These are phyloP conservation scores for Gliomastix tumulicola DNA, from an alignment of 2,329 filamentous ascomycete genomes.

Conservation along the genomic window DNA sequence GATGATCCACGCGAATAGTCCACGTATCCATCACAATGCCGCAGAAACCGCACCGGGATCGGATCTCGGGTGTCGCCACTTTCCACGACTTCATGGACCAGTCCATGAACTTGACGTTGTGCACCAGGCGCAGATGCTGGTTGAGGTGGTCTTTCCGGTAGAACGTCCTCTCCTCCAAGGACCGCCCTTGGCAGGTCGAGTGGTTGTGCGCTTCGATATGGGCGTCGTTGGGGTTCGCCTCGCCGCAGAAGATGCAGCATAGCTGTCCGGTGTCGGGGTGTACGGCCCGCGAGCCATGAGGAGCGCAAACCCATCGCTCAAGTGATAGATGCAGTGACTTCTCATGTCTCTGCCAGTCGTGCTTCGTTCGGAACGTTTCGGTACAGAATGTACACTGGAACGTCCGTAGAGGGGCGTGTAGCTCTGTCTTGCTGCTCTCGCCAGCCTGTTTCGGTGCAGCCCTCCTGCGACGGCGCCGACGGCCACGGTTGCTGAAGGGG, in stretches of 20 bases:
- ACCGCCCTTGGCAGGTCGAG: slow-evolving; percentile 60
- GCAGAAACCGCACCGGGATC: slow-evolving; percentile 61
- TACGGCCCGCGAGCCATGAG: slow-evolving; percentile 46
- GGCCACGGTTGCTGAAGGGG: slow-evolving; percentile 32
- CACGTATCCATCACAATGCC: slow-evolving; percentile 55
- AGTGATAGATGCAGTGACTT: slow-evolving; percentile 60
- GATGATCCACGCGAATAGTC: slow-evolving; percentile 52
- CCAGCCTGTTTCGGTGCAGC: slow-evolving; percentile 24
- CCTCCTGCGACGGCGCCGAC: slow-evolving; percentile 40
- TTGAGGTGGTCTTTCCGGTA: slow-evolving; percentile 63
- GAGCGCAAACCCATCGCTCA: slow-evolving; percentile 58
- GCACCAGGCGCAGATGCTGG: slow-evolving; percentile 57
- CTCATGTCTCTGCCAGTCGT: slow-evolving; percentile 66
- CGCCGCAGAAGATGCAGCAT: slow-evolving; percentile 53
- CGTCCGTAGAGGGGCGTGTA: slow-evolving; percentile 41
- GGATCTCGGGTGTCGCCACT: slow-evolving; percentile 51
- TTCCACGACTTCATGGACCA: slow-evolving; percentile 64
- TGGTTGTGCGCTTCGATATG: slow-evolving; percentile 55
- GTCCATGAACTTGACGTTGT: slow-evolving; percentile 51
- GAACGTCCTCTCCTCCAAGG: slow-evolving; percentile 54
- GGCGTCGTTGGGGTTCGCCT: slow-evolving; percentile 44
- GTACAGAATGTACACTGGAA: slow-evolving; percentile 66
- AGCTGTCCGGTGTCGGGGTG: slow-evolving; percentile 52
- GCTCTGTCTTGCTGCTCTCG: slow-evolving; percentile 22
- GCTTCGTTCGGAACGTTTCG: slow-evolving; percentile 60